Evolutionary conservation across 805 yeast species (phyloP), one percentile per base, ranked within the genome.

Genomic region (Wickerhamomyces chaumierensis): DNA sequence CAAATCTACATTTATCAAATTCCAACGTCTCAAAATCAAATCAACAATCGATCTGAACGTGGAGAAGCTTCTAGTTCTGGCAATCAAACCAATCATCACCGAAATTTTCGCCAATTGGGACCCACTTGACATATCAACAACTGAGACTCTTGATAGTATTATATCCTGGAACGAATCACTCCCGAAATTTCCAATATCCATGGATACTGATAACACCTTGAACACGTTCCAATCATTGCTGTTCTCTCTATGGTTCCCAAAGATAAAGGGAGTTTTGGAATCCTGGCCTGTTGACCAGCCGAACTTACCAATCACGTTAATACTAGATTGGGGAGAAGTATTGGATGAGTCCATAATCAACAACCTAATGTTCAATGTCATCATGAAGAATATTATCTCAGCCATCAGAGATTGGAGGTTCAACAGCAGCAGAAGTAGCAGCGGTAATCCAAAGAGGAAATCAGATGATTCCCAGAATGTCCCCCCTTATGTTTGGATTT

Each of bases 241-340:
- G 13, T 46, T 56, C 15, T 42, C 48, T 4, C 36, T 51, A 4
- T 68, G 71, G 69, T 45, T 54, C 3, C 62, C 65, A 0, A 57
- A 55, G 17, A 47, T 66, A 5, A 39, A 49, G 2, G 28, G 46
- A 0, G 51, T 50, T 12, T 50, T 68, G 12, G 36, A 48, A 8
- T 46, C 53, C 6, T 71, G 76, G 75, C 44, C 60, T 8, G 49
- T 60, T 4, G 37, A 47, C 15, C 58, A 62, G 32, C 68, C 74
- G 1, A 59, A 62, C 35, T 38, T 64, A 12, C 66, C 63, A 1
- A 51, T 70, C 6, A 49, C 61, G 1, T 39, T 68, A 3, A 37
- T 71, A 0, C 54, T 68, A 16, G 64, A 62, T 17, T 68, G 73
- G 77, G 55, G 51, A 18, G 52, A 48, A 1, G 42, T 68, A 2